A percentile compares a stretch with the other conserved stretches of the same genome.
These are phyloP conservation scores for Oenanthe sinensis DNA, from an alignment of 129 eudicot genomes.

Conservation along the genomic window DNA sequence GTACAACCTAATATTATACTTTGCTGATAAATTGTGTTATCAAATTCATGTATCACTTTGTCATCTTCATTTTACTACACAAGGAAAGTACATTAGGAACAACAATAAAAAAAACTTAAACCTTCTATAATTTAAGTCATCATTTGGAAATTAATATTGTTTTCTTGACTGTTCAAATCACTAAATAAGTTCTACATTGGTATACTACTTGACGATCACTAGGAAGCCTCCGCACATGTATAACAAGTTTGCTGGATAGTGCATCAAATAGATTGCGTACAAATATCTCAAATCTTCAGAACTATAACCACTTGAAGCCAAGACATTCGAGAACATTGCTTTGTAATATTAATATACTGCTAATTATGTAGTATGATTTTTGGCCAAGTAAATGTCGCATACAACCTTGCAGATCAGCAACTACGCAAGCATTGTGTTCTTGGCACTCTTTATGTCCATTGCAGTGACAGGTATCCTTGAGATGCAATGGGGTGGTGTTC, in stretches of 20 bases:
- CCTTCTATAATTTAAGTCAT: not conserved
- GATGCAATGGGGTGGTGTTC: slow-evolving; percentile 61
- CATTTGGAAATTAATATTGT: not conserved
- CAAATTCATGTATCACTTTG: not conserved
- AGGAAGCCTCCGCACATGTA: not conserved
- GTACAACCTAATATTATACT: slow-evolving; percentile 16
- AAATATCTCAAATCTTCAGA: not conserved
- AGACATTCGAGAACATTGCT: not conserved
- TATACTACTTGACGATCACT: not conserved
- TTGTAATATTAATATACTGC: not conserved
- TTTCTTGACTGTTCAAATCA: not conserved
- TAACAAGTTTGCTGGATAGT: not conserved
- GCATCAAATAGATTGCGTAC: not conserved
- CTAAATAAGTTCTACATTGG: not conserved
- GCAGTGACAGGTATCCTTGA: slow-evolving; percentile 53
- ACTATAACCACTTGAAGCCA: not conserved
- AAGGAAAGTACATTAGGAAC: not conserved
- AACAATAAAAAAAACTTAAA: not conserved
- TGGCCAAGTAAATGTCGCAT: not conserved
- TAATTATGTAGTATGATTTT: not conserved
- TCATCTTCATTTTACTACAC: not conserved
- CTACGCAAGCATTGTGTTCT: slow-evolving; percentile 57
- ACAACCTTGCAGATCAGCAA: slow-evolving; percentile 49
- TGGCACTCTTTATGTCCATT: slow-evolving; percentile 59
- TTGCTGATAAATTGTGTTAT: not conserved